These are phyloP conservation scores for Lagenidium giganteum DNA, from an alignment of 352 stramenopile genomes.

Conservation along the genomic window DNA sequence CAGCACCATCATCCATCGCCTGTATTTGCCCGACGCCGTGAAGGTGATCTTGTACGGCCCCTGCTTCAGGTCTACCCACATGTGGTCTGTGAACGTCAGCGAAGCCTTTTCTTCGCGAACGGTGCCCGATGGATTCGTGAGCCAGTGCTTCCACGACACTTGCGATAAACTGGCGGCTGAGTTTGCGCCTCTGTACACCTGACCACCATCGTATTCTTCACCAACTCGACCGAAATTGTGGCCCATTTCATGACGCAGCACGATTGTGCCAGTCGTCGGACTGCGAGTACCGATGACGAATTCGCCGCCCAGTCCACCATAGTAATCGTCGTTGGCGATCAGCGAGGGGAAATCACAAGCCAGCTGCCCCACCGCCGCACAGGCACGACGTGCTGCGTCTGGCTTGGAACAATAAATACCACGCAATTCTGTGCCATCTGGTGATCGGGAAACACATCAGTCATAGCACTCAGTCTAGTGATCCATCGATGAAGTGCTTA, in stretches of 20 bases:
- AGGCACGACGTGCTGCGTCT: constrained; percentile 8
- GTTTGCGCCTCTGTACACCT: constrained; percentile 19
- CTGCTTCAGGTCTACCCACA: constrained; percentile 13
- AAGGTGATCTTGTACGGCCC: constrained; percentile 12
- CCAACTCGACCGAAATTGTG: constrained; percentile 20
- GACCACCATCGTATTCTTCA: constrained; percentile 21
- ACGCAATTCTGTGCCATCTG: constrained; percentile 8
- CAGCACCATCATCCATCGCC: constrained; percentile 6
- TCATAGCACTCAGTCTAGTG: no score
- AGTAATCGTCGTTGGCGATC: constrained; percentile 26
- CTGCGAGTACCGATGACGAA: constrained; percentile 17
- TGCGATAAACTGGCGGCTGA: background rate
- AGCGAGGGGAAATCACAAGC: constrained; percentile 22
- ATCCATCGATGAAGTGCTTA: no score
- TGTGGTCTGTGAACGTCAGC: constrained; percentile 7
- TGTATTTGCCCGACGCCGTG: constrained; percentile 10
- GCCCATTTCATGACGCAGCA: constrained; percentile 20
- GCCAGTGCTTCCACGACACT: constrained; percentile 11
- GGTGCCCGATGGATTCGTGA: constrained; percentile 2
- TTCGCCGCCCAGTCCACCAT: constrained; percentile 20
- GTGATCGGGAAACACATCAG: no score
- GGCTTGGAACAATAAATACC: constrained; percentile 16
- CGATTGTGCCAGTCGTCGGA: constrained; percentile 11
- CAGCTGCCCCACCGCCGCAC: background rate
- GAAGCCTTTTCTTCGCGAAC: constrained; percentile 9